A percentile compares a stretch with the other conserved stretches of the same genome.
Conservation (phyloP, 176 grass and related monocot species). For the Oryza australiensis region DNA sequence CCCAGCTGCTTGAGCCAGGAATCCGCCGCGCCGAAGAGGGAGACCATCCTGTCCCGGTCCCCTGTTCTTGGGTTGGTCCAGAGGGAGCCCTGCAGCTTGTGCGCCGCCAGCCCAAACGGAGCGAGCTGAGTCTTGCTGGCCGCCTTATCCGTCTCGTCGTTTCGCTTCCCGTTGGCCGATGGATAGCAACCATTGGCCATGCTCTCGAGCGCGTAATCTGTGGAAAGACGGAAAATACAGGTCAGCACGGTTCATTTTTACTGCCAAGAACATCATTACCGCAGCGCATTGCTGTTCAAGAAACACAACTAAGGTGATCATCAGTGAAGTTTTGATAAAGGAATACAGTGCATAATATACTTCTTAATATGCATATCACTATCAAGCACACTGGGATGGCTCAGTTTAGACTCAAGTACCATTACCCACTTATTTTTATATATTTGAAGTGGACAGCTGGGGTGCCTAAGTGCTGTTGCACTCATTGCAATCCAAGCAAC, state of each 20-base stretch:
- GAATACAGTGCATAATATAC: not conserved
- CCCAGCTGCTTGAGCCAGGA: conserved; percentile 84
- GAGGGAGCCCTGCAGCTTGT: conserved; percentile 66
- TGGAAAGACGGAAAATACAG: conserved; percentile 15
- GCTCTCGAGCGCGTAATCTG: conserved; percentile 50
- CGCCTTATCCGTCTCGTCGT: conserved; percentile 43
- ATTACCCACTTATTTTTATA: not conserved
- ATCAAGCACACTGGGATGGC: conserved; percentile 19
- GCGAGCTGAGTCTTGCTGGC: conserved; percentile 46
- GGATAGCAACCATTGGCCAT: conserved; percentile 28
- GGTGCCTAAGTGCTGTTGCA: conserved; percentile 30
- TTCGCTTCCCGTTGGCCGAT: conserved; percentile 32
- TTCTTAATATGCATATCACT: conserved; percentile 12
- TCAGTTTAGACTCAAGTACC: conserved; percentile 26
- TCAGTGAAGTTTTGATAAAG: conserved; percentile 25
- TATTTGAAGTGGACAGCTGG: conserved; percentile 25
- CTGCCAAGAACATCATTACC: not conserved
- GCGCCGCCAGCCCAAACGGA: conserved; percentile 74
- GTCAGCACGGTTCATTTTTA: conserved; percentile 4
- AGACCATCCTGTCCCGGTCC: conserved; percentile 50
- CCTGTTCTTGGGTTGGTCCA: conserved; percentile 76
- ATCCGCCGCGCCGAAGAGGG: conserved; percentile 61
- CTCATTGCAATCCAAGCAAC: conserved; percentile 47
- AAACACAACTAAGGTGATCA: not conserved
- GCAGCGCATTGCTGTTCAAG: not conserved